Percentiles rank a stretch among this genome's conserved stretches.
These are phyloP conservation scores for Pleurotus eryngii DNA, from an alignment of 768 basidiomycete species.

Conservation along the genomic window DNA sequence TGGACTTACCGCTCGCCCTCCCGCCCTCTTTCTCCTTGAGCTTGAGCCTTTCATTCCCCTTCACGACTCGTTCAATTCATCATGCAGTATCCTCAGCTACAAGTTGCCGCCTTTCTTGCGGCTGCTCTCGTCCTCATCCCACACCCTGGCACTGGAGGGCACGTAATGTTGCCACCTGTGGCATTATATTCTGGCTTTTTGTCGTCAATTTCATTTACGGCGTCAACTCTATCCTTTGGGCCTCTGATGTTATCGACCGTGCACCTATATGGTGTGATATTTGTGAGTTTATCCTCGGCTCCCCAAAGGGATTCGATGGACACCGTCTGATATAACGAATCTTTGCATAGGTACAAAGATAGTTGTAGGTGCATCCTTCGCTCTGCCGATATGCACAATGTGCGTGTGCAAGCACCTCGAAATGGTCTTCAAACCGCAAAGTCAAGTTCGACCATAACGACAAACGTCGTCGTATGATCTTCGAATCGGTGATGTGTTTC, in stretches of 20 bases:
- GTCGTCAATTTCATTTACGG: constrained; percentile 46
- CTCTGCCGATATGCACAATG: constrained; percentile 54
- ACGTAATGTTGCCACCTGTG: constrained; percentile 42
- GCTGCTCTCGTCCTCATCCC: constrained; percentile 38
- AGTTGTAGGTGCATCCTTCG: constrained; percentile 46
- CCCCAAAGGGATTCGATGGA: neutral
- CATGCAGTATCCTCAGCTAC: constrained; percentile 24
- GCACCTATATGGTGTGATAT: constrained; percentile 77
- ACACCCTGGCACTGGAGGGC: constrained; percentile 39
- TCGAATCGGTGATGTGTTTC: constrained; percentile 50
- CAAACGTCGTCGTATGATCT: constrained; percentile 36
- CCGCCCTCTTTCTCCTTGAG: constrained; percentile 21
- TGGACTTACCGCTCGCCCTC: neutral
- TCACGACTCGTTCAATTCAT: no score
- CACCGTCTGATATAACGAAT: neutral
- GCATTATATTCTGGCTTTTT: constrained; percentile 53
- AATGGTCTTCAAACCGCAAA: constrained; percentile 42
- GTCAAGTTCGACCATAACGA: constrained; percentile 27
- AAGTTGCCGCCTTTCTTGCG: constrained; percentile 42
- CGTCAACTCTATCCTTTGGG: constrained; percentile 63
- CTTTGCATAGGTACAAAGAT: constrained; percentile 50
- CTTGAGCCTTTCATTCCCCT: no score
- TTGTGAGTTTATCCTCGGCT: constrained; percentile 40
- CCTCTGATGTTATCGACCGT: constrained; percentile 38
- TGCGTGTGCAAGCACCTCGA: constrained; percentile 56